Conservation (phyloP, 306 rosid genomes). For the Acacia confusa region DNA sequence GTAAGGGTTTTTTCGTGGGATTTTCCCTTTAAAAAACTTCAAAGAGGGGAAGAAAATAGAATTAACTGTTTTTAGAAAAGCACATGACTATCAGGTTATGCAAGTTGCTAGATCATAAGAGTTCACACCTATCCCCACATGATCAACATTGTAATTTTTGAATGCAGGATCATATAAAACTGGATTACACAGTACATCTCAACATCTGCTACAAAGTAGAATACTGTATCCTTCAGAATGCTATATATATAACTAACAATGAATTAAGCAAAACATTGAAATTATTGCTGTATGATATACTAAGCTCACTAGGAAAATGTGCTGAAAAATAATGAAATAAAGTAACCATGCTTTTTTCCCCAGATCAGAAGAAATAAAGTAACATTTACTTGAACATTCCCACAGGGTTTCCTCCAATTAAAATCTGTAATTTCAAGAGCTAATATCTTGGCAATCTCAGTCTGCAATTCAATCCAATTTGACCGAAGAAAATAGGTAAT, state of each 20-base stretch:
- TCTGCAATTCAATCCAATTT: slow-evolving; percentile 61
- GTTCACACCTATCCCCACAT: background rate
- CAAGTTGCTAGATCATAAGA: background rate
- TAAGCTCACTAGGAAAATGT: slow-evolving; percentile 37
- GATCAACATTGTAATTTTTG: slow-evolving; percentile 3
- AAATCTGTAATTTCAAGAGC: slow-evolving; percentile 24
- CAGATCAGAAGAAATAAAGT: background rate
- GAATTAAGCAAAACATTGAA: slow-evolving; percentile 42
- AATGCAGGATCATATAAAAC: background rate
- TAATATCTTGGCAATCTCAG: background rate
- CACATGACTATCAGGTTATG: background rate
- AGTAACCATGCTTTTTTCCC: background rate
- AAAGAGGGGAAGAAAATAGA: background rate
- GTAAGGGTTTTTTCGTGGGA: too few species aligned
- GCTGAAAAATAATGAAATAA: slow-evolving; percentile 12
- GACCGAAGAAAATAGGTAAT: slow-evolving; percentile 79
- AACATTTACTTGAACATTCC: slow-evolving; percentile 27
- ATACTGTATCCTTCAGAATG: slow-evolving; percentile 7
- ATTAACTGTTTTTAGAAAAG: background rate
- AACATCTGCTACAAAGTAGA: background rate
- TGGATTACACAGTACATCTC: background rate
- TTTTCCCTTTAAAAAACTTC: background rate
- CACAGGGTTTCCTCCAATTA: slow-evolving; percentile 10
- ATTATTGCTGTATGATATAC: slow-evolving; percentile 36
- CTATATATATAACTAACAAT: slow-evolving; percentile 34